Conservation (phyloP, 2,329 filamentous ascomycete species). For the Nemania serpens region DNA sequence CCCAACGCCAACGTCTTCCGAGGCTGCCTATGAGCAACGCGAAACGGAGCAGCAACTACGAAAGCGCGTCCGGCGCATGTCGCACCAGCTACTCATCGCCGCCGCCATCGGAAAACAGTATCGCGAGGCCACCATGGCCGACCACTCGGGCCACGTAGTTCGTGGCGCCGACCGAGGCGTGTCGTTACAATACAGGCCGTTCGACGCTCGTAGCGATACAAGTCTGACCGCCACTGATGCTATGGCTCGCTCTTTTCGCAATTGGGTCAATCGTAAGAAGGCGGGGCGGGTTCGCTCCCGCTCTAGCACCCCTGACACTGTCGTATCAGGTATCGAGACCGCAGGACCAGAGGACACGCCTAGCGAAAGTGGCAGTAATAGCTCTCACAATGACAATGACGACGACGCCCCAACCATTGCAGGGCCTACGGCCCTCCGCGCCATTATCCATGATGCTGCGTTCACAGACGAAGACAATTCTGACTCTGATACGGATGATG, state of each 20-base stretch:
- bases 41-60: conserved; percentile 9
- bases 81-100: conserved; percentile 31
- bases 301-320: conserved; percentile 2
- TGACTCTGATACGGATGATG: conserved; percentile 3
- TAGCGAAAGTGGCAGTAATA: conserved; percentile 5
- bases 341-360: conserved; percentile 9
- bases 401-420: neutral
- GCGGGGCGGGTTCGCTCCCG: neutral
- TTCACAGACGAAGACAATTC: neutral
- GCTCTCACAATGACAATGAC: conserved; percentile 8
- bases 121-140: conserved; percentile 25
- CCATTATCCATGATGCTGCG: neutral
- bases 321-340: neutral
- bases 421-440: conserved; percentile 4
- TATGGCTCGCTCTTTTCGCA: conserved; percentile 26
- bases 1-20: conserved; percentile 18
- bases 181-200: conserved; percentile 11
- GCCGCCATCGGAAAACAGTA: conserved; percentile 31
- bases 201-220: conserved; percentile 22
- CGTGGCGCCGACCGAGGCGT: conserved; percentile 10
- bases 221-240: conserved; percentile 25
- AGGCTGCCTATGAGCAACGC: conserved; percentile 9
- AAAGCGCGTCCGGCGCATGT: conserved; percentile 27
- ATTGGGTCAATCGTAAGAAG: conserved; percentile 20
- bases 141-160: conserved; percentile 15